Percentiles rank a stretch among this genome's conserved stretches.
These are phyloP conservation scores for Nannochloris sp. DNA, from an alignment of 139 green algal genomes.

Conservation along the genomic window DNA sequence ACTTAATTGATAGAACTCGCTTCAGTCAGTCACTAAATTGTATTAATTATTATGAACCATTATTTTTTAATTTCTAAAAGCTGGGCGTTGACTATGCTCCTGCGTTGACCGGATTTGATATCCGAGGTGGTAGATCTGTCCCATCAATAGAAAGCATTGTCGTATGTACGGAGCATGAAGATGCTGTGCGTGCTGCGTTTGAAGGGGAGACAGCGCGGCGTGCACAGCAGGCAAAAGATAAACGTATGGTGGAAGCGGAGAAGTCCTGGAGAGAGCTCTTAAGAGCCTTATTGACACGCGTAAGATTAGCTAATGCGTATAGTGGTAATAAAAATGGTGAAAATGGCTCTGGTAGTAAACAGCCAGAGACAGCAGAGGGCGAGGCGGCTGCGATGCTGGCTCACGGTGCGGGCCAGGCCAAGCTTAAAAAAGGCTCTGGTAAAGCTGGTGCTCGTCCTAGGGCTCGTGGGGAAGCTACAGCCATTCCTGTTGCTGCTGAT, in stretches of 20 bases:
- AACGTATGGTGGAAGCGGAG: constrained; percentile 23
- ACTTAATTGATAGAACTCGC: no score
- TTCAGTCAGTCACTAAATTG: no score
- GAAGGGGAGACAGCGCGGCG: constrained; percentile 29
- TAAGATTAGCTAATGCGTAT: constrained; percentile 33
- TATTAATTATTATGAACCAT: no score
- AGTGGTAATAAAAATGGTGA: no score
- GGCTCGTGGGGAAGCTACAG: not conserved
- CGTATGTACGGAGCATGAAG: constrained; percentile 57
- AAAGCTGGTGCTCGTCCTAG: not conserved
- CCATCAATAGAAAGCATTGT: constrained; percentile 70
- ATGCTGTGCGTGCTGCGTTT: constrained; percentile 36
- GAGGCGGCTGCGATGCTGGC: not conserved
- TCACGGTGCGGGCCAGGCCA: not conserved
- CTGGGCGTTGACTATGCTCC: constrained; percentile 69
- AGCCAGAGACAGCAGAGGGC: not conserved
- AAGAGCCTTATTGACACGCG: constrained; percentile 15
- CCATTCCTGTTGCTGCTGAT: no score
- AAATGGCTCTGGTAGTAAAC: not conserved
- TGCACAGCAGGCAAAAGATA: constrained; percentile 18
- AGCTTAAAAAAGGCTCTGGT: not conserved
- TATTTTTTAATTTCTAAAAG: no score
- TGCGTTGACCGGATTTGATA: constrained; percentile 70
- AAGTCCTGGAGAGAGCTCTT: constrained; percentile 47
- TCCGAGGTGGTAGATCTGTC: constrained; percentile 49